Evolutionary conservation across 2,329 filamentous ascomycete genomes (phyloP).

Genomic region (Albophoma yamanashiensis): DNA sequence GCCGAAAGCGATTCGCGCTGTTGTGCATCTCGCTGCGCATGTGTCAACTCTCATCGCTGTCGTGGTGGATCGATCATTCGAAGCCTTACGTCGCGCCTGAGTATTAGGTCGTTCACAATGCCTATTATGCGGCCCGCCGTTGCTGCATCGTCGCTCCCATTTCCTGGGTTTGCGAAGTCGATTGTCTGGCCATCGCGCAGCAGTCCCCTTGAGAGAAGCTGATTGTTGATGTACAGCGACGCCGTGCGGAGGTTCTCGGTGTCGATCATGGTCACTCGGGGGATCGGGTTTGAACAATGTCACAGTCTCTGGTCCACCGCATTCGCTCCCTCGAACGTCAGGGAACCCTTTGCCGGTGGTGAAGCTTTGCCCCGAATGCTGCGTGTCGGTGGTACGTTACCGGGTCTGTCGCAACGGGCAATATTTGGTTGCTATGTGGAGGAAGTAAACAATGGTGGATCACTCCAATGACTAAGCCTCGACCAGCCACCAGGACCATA

Average conservation of each 20-base stretch:
- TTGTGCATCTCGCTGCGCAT: slow-evolving; percentile 67
- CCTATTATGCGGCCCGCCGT: slow-evolving; percentile 85
- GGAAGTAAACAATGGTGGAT: slow-evolving; percentile 26
- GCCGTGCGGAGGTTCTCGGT: slow-evolving; percentile 54
- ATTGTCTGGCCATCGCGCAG: slow-evolving; percentile 61
- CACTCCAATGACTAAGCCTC: slow-evolving; percentile 13
- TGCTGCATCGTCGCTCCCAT: slow-evolving; percentile 44
- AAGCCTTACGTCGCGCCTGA: slow-evolving; percentile 67
- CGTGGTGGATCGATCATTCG: background rate
- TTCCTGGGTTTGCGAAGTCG: slow-evolving; percentile 68
- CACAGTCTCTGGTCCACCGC: background rate
- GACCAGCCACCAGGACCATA: background rate
- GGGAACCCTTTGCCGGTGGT: background rate
- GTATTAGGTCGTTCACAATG: slow-evolving; percentile 84
- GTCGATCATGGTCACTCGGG: slow-evolving; percentile 36
- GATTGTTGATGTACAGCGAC: slow-evolving; percentile 64
- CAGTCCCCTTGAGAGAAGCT: slow-evolving; percentile 55
- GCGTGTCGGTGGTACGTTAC: background rate
- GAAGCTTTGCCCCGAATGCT: background rate
- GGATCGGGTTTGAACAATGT: background rate
- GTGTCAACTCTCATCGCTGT: slow-evolving; percentile 5
- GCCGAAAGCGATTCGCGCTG: slow-evolving; percentile 74
- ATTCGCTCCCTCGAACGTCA: background rate
- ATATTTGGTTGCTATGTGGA: slow-evolving; percentile 23
- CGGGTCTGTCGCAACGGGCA: background rate